A percentile compares a stretch with the other conserved stretches of the same genome.
Evolutionary conservation across 2,329 filamentous ascomycete species (phyloP).

Genomic region (Exophiala alcalophila): DNA sequence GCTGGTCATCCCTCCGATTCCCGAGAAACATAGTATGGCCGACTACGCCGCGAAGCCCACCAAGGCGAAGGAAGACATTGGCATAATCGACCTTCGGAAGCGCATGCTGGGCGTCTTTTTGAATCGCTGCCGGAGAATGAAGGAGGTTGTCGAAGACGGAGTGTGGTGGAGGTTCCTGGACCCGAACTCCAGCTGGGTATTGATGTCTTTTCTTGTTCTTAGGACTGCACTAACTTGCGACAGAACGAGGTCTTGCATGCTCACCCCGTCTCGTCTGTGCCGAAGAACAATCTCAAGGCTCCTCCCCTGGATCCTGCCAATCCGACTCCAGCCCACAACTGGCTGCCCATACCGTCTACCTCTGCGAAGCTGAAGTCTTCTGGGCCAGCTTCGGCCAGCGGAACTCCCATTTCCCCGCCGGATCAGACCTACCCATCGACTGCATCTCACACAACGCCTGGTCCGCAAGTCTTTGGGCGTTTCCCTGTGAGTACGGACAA

Average conservation of each 20-base stretch:
- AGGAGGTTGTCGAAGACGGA: conserved; percentile 83
- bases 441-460: conserved; percentile 57
- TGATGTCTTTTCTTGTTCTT: neutral
- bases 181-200: conserved; percentile 96
- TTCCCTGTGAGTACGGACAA: conserved; percentile 77
- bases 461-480: conserved; percentile 66
- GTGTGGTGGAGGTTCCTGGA: conserved; percentile 98
- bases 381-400: conserved; percentile 45
- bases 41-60: conserved; percentile 98
- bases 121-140: conserved; percentile 90
- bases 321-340: conserved; percentile 79
- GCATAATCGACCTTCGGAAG: conserved; percentile 94
- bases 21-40: conserved; percentile 97
- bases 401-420: conserved; percentile 56
- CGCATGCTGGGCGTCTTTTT: conserved; percentile 95
- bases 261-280: conserved; percentile 83
- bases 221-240: conserved; percentile 1
- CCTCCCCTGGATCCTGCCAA: conserved; percentile 96
- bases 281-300: conserved; percentile 89
- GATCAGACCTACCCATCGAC: conserved; percentile 50
- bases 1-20: conserved; percentile 91
- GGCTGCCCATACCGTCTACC: conserved; percentile 76
- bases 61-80: conserved; percentile 93
- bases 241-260: conserved; percentile 94
- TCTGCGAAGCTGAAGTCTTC: conserved; percentile 76